Conservation (phyloP, 1,284 basidiomycete genomes). For the Heliocybe sulcata region DNA sequence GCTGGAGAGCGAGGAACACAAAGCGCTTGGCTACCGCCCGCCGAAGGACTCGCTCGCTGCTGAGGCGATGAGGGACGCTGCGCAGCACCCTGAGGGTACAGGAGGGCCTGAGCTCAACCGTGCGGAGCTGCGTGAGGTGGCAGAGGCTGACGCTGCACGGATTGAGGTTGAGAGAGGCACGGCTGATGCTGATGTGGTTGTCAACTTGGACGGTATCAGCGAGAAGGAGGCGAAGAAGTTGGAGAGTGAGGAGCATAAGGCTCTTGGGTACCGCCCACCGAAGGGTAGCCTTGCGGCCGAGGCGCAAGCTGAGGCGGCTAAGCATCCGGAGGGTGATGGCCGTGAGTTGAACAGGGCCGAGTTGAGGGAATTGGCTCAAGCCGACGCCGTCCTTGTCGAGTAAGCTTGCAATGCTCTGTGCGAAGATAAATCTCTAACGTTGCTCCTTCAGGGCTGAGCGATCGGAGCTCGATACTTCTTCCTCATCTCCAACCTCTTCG, state of each 20-base stretch:
- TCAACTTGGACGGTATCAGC: background rate
- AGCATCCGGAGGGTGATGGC: conserved; percentile 15
- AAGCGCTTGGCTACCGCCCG: conserved; percentile 26
- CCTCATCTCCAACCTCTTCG: background rate
- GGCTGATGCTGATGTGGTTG: background rate
- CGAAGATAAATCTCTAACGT: background rate
- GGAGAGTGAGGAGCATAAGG: conserved; percentile 20
- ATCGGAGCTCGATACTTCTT: background rate
- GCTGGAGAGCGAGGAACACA: conserved; percentile 25
- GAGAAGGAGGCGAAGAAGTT: conserved; percentile 23
- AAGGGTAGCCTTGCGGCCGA: conserved; percentile 29
- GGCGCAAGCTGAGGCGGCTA: conserved; percentile 27
- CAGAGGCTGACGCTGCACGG: conserved; percentile 12
- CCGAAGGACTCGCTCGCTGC: conserved; percentile 25
- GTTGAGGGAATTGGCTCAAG: conserved; percentile 14
- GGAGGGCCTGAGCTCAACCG: conserved; percentile 5
- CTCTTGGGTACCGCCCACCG: conserved; percentile 22
- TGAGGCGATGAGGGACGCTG: conserved; percentile 22
- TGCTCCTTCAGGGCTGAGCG: background rate
- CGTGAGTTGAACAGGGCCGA: conserved; percentile 12
- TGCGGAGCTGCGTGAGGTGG: conserved; percentile 8
- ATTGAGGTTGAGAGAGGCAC: conserved; percentile 5
- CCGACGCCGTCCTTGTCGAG: conserved; percentile 20
- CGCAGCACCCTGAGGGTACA: conserved; percentile 14
- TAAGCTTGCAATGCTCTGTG: background rate